Percentiles rank a stretch among this genome's conserved stretches.
These are phyloP conservation scores for Waltergamsia citrina DNA, from an alignment of 2,329 filamentous ascomycete species.

Conservation along the genomic window DNA sequence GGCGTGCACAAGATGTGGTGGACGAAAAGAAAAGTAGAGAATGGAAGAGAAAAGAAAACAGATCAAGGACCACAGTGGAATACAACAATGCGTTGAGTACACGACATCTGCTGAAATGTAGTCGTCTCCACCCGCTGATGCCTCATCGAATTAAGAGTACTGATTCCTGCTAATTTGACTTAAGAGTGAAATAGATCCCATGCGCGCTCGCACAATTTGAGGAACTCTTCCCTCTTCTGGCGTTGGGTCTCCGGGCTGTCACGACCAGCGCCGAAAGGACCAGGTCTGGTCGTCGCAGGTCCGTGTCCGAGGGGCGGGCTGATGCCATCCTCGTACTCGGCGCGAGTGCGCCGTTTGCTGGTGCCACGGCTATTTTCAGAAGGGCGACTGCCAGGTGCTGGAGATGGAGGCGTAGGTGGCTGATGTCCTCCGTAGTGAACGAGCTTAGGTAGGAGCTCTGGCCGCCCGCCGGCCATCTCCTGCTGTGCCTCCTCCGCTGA, in stretches of 20 bases:
- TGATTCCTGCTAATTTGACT: too few species aligned
- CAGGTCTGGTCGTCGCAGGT: conserved; percentile 48
- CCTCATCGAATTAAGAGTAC: too few species aligned
- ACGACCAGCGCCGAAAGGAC: conserved; percentile 71
- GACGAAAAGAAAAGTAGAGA: too few species aligned
- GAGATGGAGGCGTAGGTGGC: conserved; percentile 84
- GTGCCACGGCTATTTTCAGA: conserved; percentile 46
- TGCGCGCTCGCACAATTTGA: conserved; percentile 75
- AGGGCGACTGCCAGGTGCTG: conserved; percentile 43
- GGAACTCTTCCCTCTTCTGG: conserved; percentile 88
- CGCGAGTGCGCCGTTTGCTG: conserved; percentile 66
- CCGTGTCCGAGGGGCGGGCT: conserved; percentile 77
- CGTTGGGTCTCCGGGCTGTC: conserved; percentile 76
- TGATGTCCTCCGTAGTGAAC: conserved; percentile 94
- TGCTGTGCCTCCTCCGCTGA: conserved; percentile 94
- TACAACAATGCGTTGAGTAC: too few species aligned
- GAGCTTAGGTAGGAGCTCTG: conserved; percentile 84
- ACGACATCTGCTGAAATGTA: too few species aligned
- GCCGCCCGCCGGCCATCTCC: conserved; percentile 80
- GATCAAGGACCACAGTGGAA: too few species aligned
- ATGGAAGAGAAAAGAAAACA: too few species aligned
- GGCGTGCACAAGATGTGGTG: background rate
- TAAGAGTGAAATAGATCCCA: conserved; percentile 97
- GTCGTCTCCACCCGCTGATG: too few species aligned
- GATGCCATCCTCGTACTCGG: conserved; percentile 88